phyloP scores from a whole-genome alignment of 345 rosid species.

The Eucalyptus tenuipes region DNA sequence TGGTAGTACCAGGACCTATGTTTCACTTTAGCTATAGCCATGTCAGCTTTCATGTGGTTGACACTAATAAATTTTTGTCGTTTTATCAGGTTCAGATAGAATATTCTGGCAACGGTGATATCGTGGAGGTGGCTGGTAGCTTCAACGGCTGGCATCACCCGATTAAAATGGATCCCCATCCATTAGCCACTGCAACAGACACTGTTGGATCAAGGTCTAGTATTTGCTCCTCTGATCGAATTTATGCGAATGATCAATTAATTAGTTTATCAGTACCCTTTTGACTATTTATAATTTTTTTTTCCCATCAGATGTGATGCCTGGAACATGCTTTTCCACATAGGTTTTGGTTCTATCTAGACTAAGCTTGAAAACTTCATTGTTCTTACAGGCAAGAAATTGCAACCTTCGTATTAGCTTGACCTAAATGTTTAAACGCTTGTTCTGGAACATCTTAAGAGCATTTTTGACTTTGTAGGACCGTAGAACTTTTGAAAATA shows the following conservation, averaged over 20 bases:
- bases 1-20: no score
- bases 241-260: neutral
- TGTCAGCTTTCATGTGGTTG: neutral
- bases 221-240: neutral
- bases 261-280: neutral
- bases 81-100: conserved; percentile 57
- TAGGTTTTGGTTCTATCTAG: neutral
- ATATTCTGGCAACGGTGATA: conserved; percentile 65
- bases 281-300: neutral
- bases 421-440: neutral
- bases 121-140: conserved; percentile 90
- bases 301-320: neutral
- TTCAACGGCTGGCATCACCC: conserved; percentile 91
- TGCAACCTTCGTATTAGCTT: neutral
- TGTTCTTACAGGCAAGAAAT: neutral
- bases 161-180: conserved; percentile 65
- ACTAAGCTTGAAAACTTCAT: neutral
- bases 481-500: neutral
- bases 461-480: neutral
- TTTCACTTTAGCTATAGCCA: neutral
- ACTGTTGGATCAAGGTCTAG: conserved; percentile 32
- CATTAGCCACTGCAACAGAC: conserved; percentile 21
- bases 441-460: neutral
- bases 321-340: neutral
- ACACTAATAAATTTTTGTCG: neutral